Base-by-base conservation (phyloP, 768 basidiomycete genomes). In the Astraeus odoratus region DNA sequence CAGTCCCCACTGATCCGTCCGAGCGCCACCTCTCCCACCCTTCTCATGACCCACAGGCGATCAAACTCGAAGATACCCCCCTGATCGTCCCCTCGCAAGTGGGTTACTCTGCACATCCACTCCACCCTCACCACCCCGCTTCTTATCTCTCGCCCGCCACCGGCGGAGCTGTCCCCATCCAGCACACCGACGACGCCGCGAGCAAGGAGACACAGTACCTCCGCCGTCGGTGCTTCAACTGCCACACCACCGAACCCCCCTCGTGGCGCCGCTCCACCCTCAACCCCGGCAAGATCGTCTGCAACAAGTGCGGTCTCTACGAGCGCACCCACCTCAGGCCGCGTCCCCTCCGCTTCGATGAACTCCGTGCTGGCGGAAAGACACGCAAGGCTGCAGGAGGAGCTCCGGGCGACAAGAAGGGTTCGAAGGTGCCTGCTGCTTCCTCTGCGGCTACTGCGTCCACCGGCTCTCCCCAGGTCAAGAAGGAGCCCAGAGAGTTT, bases 291-390 rank as follows among this genome's bases (percentile, higher is more conserved):
- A 92, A 92, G 67, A 92, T 92, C 57, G 89, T 92, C 36, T 92
- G 89, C 76, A 92, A 92, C 75, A 92, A 92, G 71, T 92, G 89
- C 52, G 89, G 89, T 8, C 74, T 92, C 30, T 92, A 92, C 57
- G 89, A 92, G 65, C 86, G 89, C 58, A 92, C 89, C 10, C 89
- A 92, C 53, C 65, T 91, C 44, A 78, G 89, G 19, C 79, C 88
- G 4, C 75, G 89, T 10, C 89, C 89, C 7, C 72, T 90, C 15
- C 82, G 88, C 43, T 91, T 92, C 51, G 89, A 91, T 61, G 89
- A 91, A 64, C 76, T 92, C 33, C 80, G 88, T 5, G 83, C 86
- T 0, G 87, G 88, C n/a, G 83, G 82, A 66, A 90, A 90, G 67
- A 79, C 84, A 10, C 75, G 88, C 49, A 64, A 88, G 80, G 37